These are phyloP conservation scores for Globisporangium spinosum DNA, from an alignment of 352 stramenopile species.

Conservation along the genomic window DNA sequence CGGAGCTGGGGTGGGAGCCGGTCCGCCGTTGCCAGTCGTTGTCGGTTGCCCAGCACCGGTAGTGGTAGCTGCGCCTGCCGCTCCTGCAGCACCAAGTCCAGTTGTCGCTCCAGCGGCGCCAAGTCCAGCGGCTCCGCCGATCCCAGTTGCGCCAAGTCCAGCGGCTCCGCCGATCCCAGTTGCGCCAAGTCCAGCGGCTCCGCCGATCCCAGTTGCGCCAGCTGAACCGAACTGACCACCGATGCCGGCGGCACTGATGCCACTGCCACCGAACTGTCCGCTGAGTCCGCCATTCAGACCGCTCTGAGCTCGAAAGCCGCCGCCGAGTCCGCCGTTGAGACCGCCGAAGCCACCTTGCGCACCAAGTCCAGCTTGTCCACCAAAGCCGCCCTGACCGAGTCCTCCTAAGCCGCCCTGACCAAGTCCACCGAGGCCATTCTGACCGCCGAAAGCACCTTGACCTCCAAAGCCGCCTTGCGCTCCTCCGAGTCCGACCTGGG, in stretches of 20 bases:
- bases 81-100: background rate
- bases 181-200: background rate
- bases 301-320: background rate
- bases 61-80: background rate
- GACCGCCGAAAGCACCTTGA: background rate
- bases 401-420: too few species aligned
- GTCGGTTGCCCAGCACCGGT: background rate
- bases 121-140: too few species aligned
- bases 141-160: background rate
- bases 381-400: too few species aligned
- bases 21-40: background rate
- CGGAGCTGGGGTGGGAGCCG: constrained; percentile 1
- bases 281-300: background rate
- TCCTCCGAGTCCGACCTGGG: background rate
- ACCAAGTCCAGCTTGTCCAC: too few species aligned
- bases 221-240: background rate
- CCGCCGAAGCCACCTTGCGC: too few species aligned
- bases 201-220: background rate
- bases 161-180: background rate
- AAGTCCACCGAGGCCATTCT: background rate
- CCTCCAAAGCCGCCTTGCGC: background rate
- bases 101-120: too few species aligned
- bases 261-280: background rate
- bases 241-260: background rate
- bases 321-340: background rate